Percentiles rank a stretch among this genome's conserved stretches.
Conservation (phyloP, 2,329 filamentous ascomycete genomes). For the Aspergillus uvarum region DNA sequence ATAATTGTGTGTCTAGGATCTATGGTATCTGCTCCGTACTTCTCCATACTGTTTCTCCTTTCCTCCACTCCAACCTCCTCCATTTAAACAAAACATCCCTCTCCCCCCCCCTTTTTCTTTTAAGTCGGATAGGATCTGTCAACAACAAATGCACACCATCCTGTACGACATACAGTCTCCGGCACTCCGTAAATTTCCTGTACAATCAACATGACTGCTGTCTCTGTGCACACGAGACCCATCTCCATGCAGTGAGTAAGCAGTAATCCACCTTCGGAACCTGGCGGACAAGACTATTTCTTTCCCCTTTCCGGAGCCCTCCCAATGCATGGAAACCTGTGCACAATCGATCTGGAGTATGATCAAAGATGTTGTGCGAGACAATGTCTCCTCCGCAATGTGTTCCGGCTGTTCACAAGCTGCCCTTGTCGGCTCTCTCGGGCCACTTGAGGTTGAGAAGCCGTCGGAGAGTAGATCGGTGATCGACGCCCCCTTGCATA, state of each 20-base stretch:
- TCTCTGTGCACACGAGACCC: slow-evolving; percentile 2
- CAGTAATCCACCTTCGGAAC: background rate
- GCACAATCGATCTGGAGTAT: background rate
- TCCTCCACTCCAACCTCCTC: background rate
- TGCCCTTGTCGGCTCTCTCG: background rate
- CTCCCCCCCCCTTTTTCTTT: background rate
- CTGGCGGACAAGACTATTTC: background rate
- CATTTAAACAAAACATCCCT: background rate
- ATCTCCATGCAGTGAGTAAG: background rate
- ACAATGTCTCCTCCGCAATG: background rate
- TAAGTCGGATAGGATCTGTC: background rate
- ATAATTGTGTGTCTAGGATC: background rate
- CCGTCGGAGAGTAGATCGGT: slow-evolving; percentile 7
- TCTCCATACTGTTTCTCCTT: background rate
- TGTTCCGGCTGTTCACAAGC: background rate
- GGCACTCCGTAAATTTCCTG: background rate
- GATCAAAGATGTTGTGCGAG: background rate
- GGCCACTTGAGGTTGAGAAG: background rate
- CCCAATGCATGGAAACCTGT: background rate
- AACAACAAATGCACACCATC: background rate
- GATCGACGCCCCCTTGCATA: slow-evolving; percentile 9
- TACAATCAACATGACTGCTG: background rate
- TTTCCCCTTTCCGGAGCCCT: background rate
- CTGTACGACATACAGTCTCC: slow-evolving; percentile 7
- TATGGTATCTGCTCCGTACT: background rate